Evolutionary conservation across 345 rosid species (phyloP).

Genomic region (Salix suchowensis): DNA sequence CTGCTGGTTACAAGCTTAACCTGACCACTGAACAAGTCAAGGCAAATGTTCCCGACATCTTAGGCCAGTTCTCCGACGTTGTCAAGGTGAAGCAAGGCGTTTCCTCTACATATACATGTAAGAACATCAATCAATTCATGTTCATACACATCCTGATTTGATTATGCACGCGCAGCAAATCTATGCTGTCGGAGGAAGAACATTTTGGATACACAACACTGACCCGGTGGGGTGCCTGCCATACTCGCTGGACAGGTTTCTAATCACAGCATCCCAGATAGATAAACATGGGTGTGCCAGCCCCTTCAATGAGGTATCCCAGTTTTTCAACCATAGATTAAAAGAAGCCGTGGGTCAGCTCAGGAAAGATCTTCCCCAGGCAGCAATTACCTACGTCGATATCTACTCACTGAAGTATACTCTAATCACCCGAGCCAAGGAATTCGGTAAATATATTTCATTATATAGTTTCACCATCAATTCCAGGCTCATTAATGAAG

Average conservation of each 20-base stretch:
- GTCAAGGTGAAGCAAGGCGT: conserved; percentile 5
- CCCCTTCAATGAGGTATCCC: conserved; percentile 55
- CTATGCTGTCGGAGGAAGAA: conserved; percentile 47
- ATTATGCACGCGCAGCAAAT: conserved; percentile 8
- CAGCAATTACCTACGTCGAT: conserved; percentile 57
- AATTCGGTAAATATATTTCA: conserved; percentile 32
- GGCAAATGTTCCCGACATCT: conserved; percentile 51
- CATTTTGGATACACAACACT: conserved; percentile 34
- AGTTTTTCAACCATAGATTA: conserved; percentile 37
- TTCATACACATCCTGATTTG: neutral
- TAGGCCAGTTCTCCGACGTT: conserved; percentile 24
- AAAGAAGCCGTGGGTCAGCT: conserved; percentile 33
- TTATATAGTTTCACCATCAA: neutral
- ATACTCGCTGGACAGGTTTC: conserved; percentile 35
- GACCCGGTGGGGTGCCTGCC: conserved; percentile 23
- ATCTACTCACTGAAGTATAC: conserved; percentile 47
- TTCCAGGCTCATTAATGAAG: neutral
- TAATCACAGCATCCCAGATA: conserved; percentile 27
- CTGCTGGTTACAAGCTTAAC: conserved; percentile 56
- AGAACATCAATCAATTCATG: neutral
- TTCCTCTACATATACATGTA: no score
- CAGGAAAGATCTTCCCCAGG: conserved; percentile 50
- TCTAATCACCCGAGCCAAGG: conserved; percentile 51
- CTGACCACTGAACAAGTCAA: conserved; percentile 55
- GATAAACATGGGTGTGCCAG: conserved; percentile 54